These are phyloP conservation scores for Beauveria caledonica DNA, from an alignment of 2,329 filamentous ascomycete species.

Conservation along the genomic window DNA sequence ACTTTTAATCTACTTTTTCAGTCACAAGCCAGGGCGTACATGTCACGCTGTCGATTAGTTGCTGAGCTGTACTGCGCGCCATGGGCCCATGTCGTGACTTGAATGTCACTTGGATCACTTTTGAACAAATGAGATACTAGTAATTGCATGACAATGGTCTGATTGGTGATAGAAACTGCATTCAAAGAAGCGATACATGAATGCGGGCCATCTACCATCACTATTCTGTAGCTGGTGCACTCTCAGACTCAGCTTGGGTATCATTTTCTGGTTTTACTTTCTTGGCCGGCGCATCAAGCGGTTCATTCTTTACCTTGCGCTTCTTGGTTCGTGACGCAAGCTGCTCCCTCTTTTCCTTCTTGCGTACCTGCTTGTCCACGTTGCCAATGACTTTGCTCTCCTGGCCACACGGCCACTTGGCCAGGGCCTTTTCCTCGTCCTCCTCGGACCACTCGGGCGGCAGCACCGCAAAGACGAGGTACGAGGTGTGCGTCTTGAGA, in stretches of 20 bases:
- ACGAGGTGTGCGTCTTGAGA: conserved; percentile 94
- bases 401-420: conserved; percentile 54
- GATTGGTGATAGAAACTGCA: background rate
- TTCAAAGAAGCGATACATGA: background rate
- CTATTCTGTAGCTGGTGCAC: background rate
- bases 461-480: conserved; percentile 84
- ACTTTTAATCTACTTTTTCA: too few relatives aligned
- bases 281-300: conserved; percentile 37
- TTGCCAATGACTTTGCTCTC: conserved; percentile 45
- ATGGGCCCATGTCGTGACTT: background rate
- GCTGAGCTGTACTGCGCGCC: background rate
- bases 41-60: too few relatives aligned
- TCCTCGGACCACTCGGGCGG: conserved; percentile 79
- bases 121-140: background rate
- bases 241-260: conserved; percentile 12
- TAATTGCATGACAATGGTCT: background rate
- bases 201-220: background rate
- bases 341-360: conserved; percentile 48
- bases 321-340: conserved; percentile 37
- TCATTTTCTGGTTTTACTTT: conserved; percentile 26
- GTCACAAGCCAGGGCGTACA: too few relatives aligned
- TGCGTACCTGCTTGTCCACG: conserved; percentile 45
- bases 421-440: conserved; percentile 62
- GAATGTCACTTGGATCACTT: background rate
- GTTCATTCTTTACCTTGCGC: conserved; percentile 40